Conservation (phyloP, 805 yeast genomes). For the Ogataea naganishii region DNA sequence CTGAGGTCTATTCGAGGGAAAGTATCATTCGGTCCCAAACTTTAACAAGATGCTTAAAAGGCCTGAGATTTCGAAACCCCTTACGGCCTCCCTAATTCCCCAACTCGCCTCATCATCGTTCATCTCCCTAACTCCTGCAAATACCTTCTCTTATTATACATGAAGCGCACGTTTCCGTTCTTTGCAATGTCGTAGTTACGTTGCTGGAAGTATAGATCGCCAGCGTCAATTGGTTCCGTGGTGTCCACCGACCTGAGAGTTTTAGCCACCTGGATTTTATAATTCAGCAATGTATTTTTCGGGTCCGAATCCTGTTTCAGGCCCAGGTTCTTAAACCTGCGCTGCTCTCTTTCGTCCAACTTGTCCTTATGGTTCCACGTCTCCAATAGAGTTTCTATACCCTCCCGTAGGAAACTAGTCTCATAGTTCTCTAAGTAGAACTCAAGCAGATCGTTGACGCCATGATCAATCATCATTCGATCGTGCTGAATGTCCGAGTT, state of each 20-base stretch:
- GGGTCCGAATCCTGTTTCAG: slow-evolving; percentile 10
- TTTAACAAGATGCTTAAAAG: too few relatives aligned
- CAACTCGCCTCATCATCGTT: too few relatives aligned
- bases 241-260: not conserved
- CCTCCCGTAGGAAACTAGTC: slow-evolving; percentile 14
- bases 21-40: too few relatives aligned
- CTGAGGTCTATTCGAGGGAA: too few relatives aligned
- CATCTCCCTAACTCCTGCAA: slow-evolving; percentile 21
- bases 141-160: slow-evolving; percentile 20
- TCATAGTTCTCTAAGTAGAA: slow-evolving; percentile 22
- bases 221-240: slow-evolving; percentile 2
- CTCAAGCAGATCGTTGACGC: slow-evolving; percentile 21
- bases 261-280: slow-evolving; percentile 11
- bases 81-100: too few relatives aligned
- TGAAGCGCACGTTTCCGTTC: slow-evolving; percentile 22
- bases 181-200: slow-evolving; percentile 23
- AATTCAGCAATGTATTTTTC: slow-evolving; percentile 19
- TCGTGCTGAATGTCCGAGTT: slow-evolving; percentile 2
- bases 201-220: slow-evolving; percentile 20
- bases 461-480: slow-evolving; percentile 3
- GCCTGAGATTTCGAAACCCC: too few relatives aligned
- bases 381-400: slow-evolving; percentile 7
- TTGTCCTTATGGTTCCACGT: slow-evolving; percentile 1
- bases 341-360: too few relatives aligned
- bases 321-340: too few relatives aligned